Conservation (phyloP, 371 early-diverging fungal species). For the Circinella minor region DNA sequence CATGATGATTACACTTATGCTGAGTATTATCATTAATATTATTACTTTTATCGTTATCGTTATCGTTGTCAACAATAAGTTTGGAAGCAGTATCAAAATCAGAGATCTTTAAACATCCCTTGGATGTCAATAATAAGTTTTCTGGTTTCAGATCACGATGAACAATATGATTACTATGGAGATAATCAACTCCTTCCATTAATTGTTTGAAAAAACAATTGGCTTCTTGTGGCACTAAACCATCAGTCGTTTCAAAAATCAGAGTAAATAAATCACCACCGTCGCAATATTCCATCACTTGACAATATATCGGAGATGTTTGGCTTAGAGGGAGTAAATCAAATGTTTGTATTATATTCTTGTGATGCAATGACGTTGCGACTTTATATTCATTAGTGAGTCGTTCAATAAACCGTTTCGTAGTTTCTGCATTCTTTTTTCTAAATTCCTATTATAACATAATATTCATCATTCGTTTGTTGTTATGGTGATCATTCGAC, state of each 20-base stretch:
- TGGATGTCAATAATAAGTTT: constrained; percentile 68
- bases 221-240: constrained; percentile 38
- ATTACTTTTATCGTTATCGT: constrained; percentile 9
- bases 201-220: constrained; percentile 69
- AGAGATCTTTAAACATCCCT: constrained; percentile 76
- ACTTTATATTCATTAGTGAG: constrained; percentile 92
- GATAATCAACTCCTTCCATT: constrained; percentile 64
- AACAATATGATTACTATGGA: constrained; percentile 70
- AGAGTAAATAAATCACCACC: constrained; percentile 67
- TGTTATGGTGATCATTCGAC: background rate
- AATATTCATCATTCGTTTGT: background rate
- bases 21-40: too few species aligned
- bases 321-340: constrained; percentile 81
- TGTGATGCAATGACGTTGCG: constrained; percentile 82
- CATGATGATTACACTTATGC: too few species aligned
- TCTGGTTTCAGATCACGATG: constrained; percentile 88
- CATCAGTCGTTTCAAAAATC: constrained; percentile 47
- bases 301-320: constrained; percentile 57
- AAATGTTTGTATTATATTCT: constrained; percentile 88
- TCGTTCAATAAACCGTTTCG: constrained; percentile 83
- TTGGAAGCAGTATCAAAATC: constrained; percentile 93
- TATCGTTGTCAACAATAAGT: constrained; percentile 56
- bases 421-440: constrained; percentile 54
- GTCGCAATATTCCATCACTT: constrained; percentile 77
- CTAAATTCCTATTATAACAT: constrained; percentile 62